Evolutionary conservation across 2,329 filamentous ascomycete species (phyloP).

Genomic region (Colletotrichum sp.): DNA sequence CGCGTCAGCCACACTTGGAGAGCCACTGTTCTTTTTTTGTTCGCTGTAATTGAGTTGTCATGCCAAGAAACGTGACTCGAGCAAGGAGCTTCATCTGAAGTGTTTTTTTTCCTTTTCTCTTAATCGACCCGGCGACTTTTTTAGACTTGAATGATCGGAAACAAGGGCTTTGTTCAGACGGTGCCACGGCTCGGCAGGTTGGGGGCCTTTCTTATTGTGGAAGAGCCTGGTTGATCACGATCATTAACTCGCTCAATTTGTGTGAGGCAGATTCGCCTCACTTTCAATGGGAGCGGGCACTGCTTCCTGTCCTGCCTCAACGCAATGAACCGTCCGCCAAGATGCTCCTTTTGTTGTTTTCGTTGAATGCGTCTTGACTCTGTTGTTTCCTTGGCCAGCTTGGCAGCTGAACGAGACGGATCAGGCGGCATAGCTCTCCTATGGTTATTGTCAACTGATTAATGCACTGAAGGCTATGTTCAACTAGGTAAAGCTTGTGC

Average conservation of each 20-base stretch:
- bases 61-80: neutral
- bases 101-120: neutral
- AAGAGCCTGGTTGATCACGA: rapidly evolving
- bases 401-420: neutral
- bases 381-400: neutral
- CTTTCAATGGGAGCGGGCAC: neutral
- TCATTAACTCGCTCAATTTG: neutral
- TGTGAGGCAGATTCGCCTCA: neutral
- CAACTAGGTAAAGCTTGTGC: neutral
- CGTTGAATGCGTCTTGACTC: neutral
- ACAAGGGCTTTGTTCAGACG: neutral
- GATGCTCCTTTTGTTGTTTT: rapidly evolving
- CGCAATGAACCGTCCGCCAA: rapidly evolving
- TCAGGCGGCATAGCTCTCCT: neutral
- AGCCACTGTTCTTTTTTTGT: neutral
- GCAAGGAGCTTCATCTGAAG: neutral
- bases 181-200: neutral
- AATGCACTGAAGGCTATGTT: neutral
- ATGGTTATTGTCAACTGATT: neutral
- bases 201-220: neutral
- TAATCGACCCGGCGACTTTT: neutral
- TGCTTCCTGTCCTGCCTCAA: neutral
- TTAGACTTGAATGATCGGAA: neutral
- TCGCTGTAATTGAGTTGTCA: neutral
- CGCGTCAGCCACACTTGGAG: neutral